A percentile compares a stretch with the other conserved stretches of the same genome.
Conservation (phyloP, 805 yeast genomes). For the Candida mattraensis region DNA sequence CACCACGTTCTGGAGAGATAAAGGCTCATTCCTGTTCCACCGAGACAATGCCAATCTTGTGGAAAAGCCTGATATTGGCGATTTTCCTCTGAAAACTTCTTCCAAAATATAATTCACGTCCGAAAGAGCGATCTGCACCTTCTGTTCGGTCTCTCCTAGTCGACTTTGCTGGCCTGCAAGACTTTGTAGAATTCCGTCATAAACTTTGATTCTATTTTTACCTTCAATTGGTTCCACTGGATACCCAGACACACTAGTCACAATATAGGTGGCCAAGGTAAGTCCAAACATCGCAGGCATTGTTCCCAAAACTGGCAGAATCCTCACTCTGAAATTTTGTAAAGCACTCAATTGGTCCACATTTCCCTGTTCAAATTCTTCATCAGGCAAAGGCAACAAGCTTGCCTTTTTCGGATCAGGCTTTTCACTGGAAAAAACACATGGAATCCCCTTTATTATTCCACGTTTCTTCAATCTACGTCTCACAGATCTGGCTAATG, state of each 20-base stretch:
- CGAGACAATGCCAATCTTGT: constrained; percentile 77
- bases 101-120: constrained; percentile 86
- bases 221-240: constrained; percentile 91
- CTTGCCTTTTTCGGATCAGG: constrained; percentile 95
- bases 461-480: constrained; percentile 81
- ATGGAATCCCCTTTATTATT: constrained; percentile 72
- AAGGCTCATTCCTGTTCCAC: constrained; percentile 74
- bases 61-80: constrained; percentile 80
- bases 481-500: constrained; percentile 84
- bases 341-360: constrained; percentile 87
- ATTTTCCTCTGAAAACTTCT: constrained; percentile 90
- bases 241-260: constrained; percentile 81
- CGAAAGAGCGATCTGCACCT: constrained; percentile 67
- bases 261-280: constrained; percentile 78
- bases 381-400: constrained; percentile 80
- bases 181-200: constrained; percentile 79
- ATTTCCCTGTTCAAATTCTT: constrained; percentile 74
- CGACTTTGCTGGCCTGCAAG: constrained; percentile 87
- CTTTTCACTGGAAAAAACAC: constrained; percentile 90
- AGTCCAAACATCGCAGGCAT: constrained; percentile 97
- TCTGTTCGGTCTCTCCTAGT: constrained; percentile 67
- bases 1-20: constrained; percentile 76
- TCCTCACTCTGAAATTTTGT: constrained; percentile 88
- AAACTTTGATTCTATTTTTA: constrained; percentile 79
- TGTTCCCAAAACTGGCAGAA: constrained; percentile 93